Conservation (phyloP, 2,329 filamentous ascomycete genomes). For the Teratosphaeria nubilosa region DNA sequence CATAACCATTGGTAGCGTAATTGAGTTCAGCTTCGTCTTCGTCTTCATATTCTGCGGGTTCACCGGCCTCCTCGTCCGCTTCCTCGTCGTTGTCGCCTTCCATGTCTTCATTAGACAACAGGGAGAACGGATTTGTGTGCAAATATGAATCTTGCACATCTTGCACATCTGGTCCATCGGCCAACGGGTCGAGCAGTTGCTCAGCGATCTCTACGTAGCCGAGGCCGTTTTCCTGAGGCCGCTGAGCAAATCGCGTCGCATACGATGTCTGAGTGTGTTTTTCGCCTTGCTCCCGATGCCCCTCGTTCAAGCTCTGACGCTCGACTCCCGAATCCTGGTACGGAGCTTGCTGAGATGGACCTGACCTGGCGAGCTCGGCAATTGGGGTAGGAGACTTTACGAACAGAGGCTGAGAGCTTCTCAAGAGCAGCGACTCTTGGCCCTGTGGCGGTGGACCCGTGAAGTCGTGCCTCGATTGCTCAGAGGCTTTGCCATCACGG, state of each 20-base stretch:
- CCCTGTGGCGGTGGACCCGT: constrained; percentile 16
- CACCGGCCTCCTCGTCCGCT: neutral
- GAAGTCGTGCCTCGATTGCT: constrained; percentile 6
- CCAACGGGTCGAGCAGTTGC: neutral
- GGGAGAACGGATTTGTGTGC: constrained; percentile 4
- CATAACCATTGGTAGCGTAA: neutral
- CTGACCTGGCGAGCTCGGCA: neutral
- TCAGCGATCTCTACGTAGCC: constrained; percentile 32
- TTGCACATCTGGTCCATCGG: constrained; percentile 8
- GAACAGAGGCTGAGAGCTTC: constrained; percentile 2
- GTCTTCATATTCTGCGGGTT: constrained; percentile 4
- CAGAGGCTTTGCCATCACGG: neutral
- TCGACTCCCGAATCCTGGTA: neutral
- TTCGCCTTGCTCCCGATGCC: neutral
- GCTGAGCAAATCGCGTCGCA: neutral
- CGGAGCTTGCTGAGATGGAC: neutral
- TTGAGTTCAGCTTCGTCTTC: constrained; percentile 4
- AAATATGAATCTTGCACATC: constrained; percentile 5
- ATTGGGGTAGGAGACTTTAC: constrained; percentile 1
- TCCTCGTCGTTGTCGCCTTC: neutral
- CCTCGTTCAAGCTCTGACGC: neutral
- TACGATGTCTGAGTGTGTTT: neutral
- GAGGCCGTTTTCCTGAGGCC: constrained; percentile 19
- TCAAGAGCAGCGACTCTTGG: constrained; percentile 14
- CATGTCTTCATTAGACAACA: neutral